Evolutionary conservation across 2,329 filamentous ascomycete genomes (phyloP), one percentile per base, ranked within the genome.

Genomic region (Neonectria punicea): DNA sequence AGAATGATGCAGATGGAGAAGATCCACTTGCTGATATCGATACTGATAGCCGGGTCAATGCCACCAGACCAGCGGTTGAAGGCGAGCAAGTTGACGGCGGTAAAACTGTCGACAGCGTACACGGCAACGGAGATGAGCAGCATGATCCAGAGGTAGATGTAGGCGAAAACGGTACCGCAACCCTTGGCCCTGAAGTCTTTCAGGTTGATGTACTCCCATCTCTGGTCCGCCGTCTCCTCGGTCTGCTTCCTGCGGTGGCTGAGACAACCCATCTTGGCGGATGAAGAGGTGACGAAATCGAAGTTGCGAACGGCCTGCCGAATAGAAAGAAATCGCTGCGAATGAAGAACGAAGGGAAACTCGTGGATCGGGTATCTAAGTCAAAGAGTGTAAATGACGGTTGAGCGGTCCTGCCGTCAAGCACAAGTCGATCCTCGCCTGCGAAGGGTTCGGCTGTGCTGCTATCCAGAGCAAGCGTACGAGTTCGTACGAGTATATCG

Each of bases 1-100:
- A 96, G 85, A 68, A 98, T 91, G 76, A 99, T 98, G 78, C 94
- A 97, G 61, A 89, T 88, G 30, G 93, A 92, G 78, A 98, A 99
- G 77, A 99, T 94, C 94, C 94, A 98, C 82, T 96, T 97, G 13
- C 93, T 92, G 58, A 95, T 87, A 53, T 88, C 82, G 75, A 97
- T 89, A 4, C 90, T 87, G 69, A 98, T 91, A 44, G 88, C 86
- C 1, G 94, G 94, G 72, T 93, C 82, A 72, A 98, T 92, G 70
- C 93, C 86, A 58, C 92, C 93, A 1, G 93, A 93, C 94, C 94
- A 98, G 65, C 89, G 89, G 81, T 97, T 89, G 81, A 97, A 98
- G 61, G 87, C 92, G 55, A 99, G 87, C 44, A 99, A 85, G 68
- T 97, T 97, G 81, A 98, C 87, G 67, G 94, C 94, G 5, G 94